These are phyloP conservation scores for Cercophora scortea DNA, from an alignment of 495 filamentous ascomycete species.

Conservation along the genomic window DNA sequence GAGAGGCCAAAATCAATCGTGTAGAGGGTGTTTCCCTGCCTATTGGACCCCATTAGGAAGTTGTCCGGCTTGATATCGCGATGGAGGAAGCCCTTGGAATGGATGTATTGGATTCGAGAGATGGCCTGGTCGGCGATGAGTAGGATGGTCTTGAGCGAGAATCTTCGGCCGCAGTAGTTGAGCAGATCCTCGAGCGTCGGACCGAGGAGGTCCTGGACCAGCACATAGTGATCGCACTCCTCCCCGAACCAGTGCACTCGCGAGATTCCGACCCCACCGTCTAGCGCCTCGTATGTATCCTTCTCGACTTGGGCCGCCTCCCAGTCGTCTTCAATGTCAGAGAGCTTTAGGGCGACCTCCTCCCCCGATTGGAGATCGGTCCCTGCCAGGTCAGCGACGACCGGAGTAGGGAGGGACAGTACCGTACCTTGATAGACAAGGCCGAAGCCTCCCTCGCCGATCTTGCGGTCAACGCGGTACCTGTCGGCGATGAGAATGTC, in stretches of 20 bases:
- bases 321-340: conserved; percentile 10
- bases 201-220: conserved; percentile 30
- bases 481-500: conserved; percentile 17
- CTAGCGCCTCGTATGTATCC: conserved; percentile 16
- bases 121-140: conserved; percentile 31
- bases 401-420: background rate
- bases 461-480: conserved; percentile 18
- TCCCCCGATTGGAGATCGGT: conserved; percentile 21
- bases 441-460: conserved; percentile 23
- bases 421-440: conserved; percentile 17
- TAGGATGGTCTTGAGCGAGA: conserved; percentile 35
- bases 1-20: conserved; percentile 23
- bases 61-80: conserved; percentile 33
- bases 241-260: conserved; percentile 18
- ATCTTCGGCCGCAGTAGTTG: conserved; percentile 22
- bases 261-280: conserved; percentile 24
- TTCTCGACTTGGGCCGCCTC: conserved; percentile 15
- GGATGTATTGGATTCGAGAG: conserved; percentile 22
- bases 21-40: conserved; percentile 25
- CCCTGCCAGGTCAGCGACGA: conserved; percentile 11
- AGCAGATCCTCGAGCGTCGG: conserved; percentile 31
- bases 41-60: conserved; percentile 25
- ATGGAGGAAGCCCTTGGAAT: conserved; percentile 27
- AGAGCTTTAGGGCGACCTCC: conserved; percentile 30
- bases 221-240: conserved; percentile 19